Evolutionary conservation across 2,329 filamentous ascomycete species (phyloP), one percentile per base, ranked within the genome.

Genomic region (Teratosphaeria gauchensis): DNA sequence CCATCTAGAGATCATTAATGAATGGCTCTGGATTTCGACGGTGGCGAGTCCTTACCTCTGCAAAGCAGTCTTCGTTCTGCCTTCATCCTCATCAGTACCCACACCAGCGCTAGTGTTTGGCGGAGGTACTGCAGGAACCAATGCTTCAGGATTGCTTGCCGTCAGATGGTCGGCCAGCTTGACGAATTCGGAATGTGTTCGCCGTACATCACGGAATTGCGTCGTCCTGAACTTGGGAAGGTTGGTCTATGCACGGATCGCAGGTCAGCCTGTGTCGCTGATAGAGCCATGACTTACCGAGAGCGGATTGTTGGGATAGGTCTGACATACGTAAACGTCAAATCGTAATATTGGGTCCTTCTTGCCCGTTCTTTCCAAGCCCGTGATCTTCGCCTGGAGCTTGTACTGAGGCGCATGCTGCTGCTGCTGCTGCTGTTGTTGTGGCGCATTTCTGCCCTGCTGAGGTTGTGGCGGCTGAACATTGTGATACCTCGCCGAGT

Each of bases 201-300:
- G 89, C 67, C 94, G 89, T 65, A 99, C 91, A 75, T 99, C 94
- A 70, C 94, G 91, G 77, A 96, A 99, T 74, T 99, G 94, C 4
- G 94, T 99, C 0, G 94, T 99, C 68, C 94, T 85, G 75, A 96
- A 99, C 66, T 92, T 92, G 56, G 92, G 92, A n/a, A 99, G 87
- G 75, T 99, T 99, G 64, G 94, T 99, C 94, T 99, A 61, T 3
- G 28, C 53, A 56, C 51, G 48, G 32, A 53, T 9, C 46, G 35
- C n/a, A n/a, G 12, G 42, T 69, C 55, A 70, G 66, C 54, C 51
- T 42, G 2, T 21, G 8, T 24, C 24, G 54, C 24, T 55, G 54
- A 59, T 51, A n/a, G 28, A 54, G n/a, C 56, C 42, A 48, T 19
- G 19, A 48, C 42, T 48, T 48, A 48, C 42, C 19, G 42, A 48